Percentiles rank a stretch among this genome's conserved stretches.
Evolutionary conservation across 1,139 yeast species (phyloP).

Genomic region (Geotrichum fermentans): DNA sequence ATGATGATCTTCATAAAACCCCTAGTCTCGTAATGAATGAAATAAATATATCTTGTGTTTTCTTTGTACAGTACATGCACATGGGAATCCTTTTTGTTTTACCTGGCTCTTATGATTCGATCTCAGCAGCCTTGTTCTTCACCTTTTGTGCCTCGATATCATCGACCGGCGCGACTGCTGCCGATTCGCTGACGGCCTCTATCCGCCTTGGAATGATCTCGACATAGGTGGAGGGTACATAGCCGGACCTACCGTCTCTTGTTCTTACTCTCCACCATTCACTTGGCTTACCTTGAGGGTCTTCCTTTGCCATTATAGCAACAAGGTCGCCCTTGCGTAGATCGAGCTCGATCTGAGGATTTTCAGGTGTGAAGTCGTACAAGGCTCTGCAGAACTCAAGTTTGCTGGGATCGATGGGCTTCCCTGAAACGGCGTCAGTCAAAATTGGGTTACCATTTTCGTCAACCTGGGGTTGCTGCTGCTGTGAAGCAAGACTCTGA

Average conservation of each 20-base stretch:
- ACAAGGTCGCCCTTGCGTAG: constrained; percentile 78
- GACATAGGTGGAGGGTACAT: constrained; percentile 82
- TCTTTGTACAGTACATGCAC: neutral
- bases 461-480: constrained; percentile 28
- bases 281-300: constrained; percentile 59
- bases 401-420: constrained; percentile 57
- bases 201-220: constrained; percentile 48
- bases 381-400: constrained; percentile 85
- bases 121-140: neutral
- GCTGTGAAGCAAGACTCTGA: constrained; percentile 54
- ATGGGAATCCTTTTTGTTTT: too few species aligned
- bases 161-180: neutral
- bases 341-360: constrained; percentile 77
- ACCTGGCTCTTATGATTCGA: too few species aligned
- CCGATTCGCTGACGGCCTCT: constrained; percentile 22
- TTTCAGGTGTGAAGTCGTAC: constrained; percentile 89
- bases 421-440: constrained; percentile 12
- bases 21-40: neutral
- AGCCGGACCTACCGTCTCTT: constrained; percentile 81
- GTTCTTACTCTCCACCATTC: constrained; percentile 93
- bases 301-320: constrained; percentile 71
- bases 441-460: constrained; percentile 19
- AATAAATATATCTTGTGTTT: constrained; percentile 1
- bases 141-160: constrained; percentile 9
- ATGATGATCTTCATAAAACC: neutral